Base-by-base conservation (phyloP, 805 yeast species). In the Ogataea methanolica region DNA sequence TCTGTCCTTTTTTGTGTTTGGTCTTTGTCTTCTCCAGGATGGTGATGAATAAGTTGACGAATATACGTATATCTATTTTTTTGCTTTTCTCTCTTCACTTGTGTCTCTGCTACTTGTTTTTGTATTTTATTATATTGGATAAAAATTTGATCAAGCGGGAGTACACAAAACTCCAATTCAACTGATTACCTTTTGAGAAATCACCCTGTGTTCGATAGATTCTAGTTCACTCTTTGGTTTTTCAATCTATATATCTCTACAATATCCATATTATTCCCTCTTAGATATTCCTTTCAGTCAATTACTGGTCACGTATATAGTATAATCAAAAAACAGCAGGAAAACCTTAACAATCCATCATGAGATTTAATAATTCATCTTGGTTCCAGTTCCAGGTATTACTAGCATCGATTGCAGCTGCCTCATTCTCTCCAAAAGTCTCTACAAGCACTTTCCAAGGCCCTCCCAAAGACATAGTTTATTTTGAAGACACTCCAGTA, bases 361-460 rank as follows among this genome's bases (percentile, higher is more conserved):
- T 42, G 45, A 42, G 45, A 36, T 35, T 42, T 36, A 31, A 34
- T 26, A 29, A 9, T 34, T 14, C 39, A 34, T 14, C 21, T 19
- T 22, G 26, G 33, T 35, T 16, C 15, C 42, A 33, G 33, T 35
- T 16, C 6, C 42, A 33, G 35, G 19, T 42, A 19, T 22, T 53
- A 29, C 42, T 54, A 21, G 44, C 51, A 4, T 39, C 53, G 33
- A 40, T 51, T 15, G 45, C 40, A 23, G 49, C 43, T n/a, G 42
- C 54, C 8, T 23, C 44, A 17, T 65, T 63, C 50, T 52, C 57
- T 9, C 70, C 67, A 40, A 48, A 43, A 36, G 45, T 64, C n/a
- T 44, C 50, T 15, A 40, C 53, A 8, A 58, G 59, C 6, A 48
- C 60, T 6, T 62, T 66, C 40, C 63, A 61, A 14, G 55, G 52